A percentile compares a stretch with the other conserved stretches of the same genome.
Conservation (phyloP, 2,329 filamentous ascomycete species). For the Reticulascus tulasneorum region DNA sequence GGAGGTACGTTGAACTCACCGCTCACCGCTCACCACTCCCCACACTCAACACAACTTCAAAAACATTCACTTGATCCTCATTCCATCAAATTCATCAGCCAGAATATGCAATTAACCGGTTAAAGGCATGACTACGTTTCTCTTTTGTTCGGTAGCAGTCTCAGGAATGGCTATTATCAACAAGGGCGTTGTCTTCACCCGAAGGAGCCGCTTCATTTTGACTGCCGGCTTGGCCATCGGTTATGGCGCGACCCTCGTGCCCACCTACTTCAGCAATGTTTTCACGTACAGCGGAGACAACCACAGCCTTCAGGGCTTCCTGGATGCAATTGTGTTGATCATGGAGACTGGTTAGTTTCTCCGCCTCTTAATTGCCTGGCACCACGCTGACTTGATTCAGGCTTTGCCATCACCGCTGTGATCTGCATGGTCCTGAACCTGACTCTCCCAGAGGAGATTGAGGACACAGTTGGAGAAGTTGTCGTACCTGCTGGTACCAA, state of each 20-base stretch:
- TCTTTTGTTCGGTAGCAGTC: slow-evolving; percentile 73
- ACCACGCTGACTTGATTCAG: too few relatives aligned
- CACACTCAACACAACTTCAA: too few relatives aligned
- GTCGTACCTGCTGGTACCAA: slow-evolving; percentile 2
- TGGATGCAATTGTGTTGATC: slow-evolving; percentile 68
- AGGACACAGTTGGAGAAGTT: slow-evolving; percentile 41
- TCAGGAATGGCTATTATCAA: slow-evolving; percentile 74
- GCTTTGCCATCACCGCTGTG: slow-evolving; percentile 71
- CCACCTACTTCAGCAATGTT: slow-evolving; percentile 64
- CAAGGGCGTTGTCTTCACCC: slow-evolving; percentile 66
- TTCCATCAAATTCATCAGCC: too few relatives aligned
- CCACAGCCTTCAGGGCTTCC: slow-evolving; percentile 64
- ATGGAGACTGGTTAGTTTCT: too few relatives aligned
- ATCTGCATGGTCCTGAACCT: slow-evolving; percentile 72
- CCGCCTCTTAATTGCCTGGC: too few relatives aligned
- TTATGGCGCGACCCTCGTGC: slow-evolving; percentile 64
- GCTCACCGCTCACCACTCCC: too few relatives aligned
- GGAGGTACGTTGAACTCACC: too few relatives aligned
- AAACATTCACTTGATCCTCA: too few relatives aligned
- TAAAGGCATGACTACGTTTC: slow-evolving; percentile 78
- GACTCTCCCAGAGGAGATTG: slow-evolving; percentile 68
- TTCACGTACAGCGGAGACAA: slow-evolving; percentile 71
- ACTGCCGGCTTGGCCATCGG: slow-evolving; percentile 71
- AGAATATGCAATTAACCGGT: too few relatives aligned
- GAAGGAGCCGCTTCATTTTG: slow-evolving; percentile 77